Evolutionary conservation across 257 asterid species (phyloP), one percentile per base, ranked within the genome.

Genomic region (Hygrophila difformis): DNA sequence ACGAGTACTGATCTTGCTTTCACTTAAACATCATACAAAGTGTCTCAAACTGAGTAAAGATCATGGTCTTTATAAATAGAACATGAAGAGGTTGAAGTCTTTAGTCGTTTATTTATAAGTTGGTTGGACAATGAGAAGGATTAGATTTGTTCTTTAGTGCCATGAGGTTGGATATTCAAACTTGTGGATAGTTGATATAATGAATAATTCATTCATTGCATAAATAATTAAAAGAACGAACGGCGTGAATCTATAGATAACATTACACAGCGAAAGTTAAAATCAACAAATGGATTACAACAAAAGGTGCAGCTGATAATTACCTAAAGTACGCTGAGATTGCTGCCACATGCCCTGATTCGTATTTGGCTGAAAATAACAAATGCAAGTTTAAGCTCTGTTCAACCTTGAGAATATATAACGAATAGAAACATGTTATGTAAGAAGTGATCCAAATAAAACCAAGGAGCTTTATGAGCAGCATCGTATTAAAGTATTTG

Each of bases 331-430:
- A 40, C 8, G 17, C 31, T 18, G 48, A 19, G 40, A 49, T 3
- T 41, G 56, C 54, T 43, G 69, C 65, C 69, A 47, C 62, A 62
- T 20, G 38, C 69, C 35, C 50, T 21, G 21, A 28, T 31, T 29
- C 6, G 9, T 28, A 53, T 41, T 53, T 1, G 33, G 17, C 62
- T 56, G 62, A 10, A 36, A 37, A 34, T 31, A 31, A 37, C 6
- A 15, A 47, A 33, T 21, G 8, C 15, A 39, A 44, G 38, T 8
- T 8, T 3, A 64, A 39, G 40, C 51, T 6, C 13, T 15, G 23
- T 12, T 18, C 56, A 53, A 55, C 22, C 49, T 49, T 31, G 12
- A 47, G 3, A 35, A 47, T 34, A 12, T 33, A 12, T 10, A 12
- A 26, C 8, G 18, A n/a, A 12, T 40, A 26, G 33, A 31, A 47